Base-by-base conservation (phyloP, 176 grass and related monocot species). In the Bonia amplexicaulis region DNA sequence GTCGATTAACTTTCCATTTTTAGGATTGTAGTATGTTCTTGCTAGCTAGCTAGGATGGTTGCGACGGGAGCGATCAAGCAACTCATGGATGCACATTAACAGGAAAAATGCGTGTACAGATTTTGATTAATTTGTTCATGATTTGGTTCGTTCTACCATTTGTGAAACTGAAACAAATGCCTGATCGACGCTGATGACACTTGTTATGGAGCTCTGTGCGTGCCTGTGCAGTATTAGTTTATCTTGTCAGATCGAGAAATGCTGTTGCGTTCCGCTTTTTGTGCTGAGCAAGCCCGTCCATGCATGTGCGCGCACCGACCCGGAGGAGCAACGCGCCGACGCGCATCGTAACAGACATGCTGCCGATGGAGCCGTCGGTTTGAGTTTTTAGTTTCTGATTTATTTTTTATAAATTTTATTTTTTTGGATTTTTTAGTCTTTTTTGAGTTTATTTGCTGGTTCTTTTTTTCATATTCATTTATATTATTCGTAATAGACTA, bases 191-290 rank as follows among this genome's bases (percentile, higher is more conserved):
- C n/a, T 2, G 22, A 23, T 47, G 25, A 5, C 48, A 9, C 6
- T 53, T 31, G 9, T 8, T 7, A 29, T 20, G 27, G 45, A 53
- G 12, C 9, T 8, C 9, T 8, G 22, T 8, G 22, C 7, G 35
- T 58, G 42, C 14, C 7, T 42, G 11, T 41, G 54, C 54, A 57
- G 54, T 20, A n/a, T n/a, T 57, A 57, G 7, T 57, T 57, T 57
- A 13, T 58, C 46, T 8, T 25, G 31, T 23, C 17, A 23, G 4
- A 0, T 23, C 17, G 65, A 49, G 22, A 40, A 66, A 65, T 23
- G 52, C 16, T 70, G 15, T 41, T 15, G 69, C 17, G 78, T 81
- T 87, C 69, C 78, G 59, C 48, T 44, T 81, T 87, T 66, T 13
- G 60, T 51, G 58, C 69, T 12, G 69, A 44, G 55, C 76, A 29